These are phyloP conservation scores for Diatrype stigma DNA, from an alignment of 2,329 filamentous ascomycete genomes.

Conservation along the genomic window DNA sequence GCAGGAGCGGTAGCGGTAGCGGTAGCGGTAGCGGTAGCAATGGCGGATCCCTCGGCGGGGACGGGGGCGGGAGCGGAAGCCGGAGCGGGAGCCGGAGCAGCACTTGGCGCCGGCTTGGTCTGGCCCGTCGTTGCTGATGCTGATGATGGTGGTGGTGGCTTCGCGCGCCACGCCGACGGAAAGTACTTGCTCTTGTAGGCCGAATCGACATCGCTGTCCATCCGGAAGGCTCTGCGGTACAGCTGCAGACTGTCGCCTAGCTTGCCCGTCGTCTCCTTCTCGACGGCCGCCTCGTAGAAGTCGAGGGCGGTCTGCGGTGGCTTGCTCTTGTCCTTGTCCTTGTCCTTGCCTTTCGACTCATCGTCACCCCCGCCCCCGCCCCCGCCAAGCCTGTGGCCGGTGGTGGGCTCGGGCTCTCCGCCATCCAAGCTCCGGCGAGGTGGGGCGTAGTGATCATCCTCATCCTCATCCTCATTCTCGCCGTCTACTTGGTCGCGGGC, in stretches of 20 bases:
- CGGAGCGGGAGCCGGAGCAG: too few species aligned
- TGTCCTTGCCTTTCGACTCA: too few species aligned
- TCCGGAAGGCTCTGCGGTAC: conserved; percentile 87
- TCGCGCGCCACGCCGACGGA: conserved; percentile 53
- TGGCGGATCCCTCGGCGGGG: too few species aligned
- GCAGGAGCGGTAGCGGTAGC: conserved; percentile 29
- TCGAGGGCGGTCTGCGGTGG: conserved; percentile 64
- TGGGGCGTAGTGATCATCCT: conserved; percentile 23
- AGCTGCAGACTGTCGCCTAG: conserved; percentile 83
- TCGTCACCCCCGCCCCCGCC: not conserved
- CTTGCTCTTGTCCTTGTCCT: conserved; percentile 15
- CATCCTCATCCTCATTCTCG: conserved; percentile 26
- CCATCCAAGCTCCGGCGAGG: conserved; percentile 28
- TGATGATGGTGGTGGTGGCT: conserved; percentile 27
- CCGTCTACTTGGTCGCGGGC: conserved; percentile 13
- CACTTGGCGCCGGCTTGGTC: not conserved
- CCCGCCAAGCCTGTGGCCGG: conserved; percentile 13
- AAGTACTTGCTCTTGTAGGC: conserved; percentile 91
- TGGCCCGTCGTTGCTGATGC: not conserved
- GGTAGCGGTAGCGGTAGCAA: conserved; percentile 3
- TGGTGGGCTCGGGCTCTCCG: too few species aligned
- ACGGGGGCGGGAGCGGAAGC: too few species aligned
- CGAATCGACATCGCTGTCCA: conserved; percentile 81
- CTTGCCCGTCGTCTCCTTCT: conserved; percentile 79
- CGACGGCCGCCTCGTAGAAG: conserved; percentile 87